phyloP scores from a whole-genome alignment of 2,329 filamentous ascomycete species.

The Metarhizium sp. region DNA sequence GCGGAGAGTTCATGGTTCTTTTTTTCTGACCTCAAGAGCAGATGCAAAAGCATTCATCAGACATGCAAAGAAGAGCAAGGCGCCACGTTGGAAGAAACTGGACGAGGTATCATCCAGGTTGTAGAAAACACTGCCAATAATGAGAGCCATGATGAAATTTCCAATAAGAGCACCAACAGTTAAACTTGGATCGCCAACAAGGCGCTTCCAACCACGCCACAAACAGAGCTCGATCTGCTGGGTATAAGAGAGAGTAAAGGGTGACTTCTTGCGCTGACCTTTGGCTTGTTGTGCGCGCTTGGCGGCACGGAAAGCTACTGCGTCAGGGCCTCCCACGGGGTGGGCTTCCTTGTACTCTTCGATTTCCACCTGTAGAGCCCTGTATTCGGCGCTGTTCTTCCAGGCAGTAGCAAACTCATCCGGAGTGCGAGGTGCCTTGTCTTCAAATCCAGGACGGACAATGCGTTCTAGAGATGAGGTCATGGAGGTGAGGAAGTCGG shows the following conservation, averaged over 20 bases:
- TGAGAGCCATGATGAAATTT: conserved; percentile 67
- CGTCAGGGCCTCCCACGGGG: conserved; percentile 46
- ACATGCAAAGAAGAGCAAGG: conserved; percentile 79
- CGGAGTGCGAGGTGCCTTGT: conserved; percentile 46
- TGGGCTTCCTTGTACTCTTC: conserved; percentile 44
- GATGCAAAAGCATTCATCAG: conserved; percentile 78
- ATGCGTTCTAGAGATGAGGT: conserved; percentile 49
- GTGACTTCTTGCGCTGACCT: conserved; percentile 56
- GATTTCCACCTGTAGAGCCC: conserved; percentile 42
- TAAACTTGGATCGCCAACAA: conserved; percentile 67
- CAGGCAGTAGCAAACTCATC: conserved; percentile 52
- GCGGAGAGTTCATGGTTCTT: neutral
- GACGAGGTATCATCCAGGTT: conserved; percentile 55
- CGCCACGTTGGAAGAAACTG: conserved; percentile 72
- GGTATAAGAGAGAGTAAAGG: conserved; percentile 69
- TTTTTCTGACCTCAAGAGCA: conserved; percentile 52
- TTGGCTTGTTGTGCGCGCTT: conserved; percentile 47
- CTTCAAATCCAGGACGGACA: conserved; percentile 46
- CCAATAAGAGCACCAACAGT: conserved; percentile 60
- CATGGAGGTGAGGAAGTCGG: conserved; percentile 65
- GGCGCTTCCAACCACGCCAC: conserved; percentile 68
- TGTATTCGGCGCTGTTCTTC: conserved; percentile 44
- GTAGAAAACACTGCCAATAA: conserved; percentile 75
- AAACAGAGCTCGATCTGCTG: conserved; percentile 75
- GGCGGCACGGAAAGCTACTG: conserved; percentile 45